phyloP scores from a whole-genome alignment of 495 filamentous ascomycete genomes.

The Penicillium riverlandense region DNA sequence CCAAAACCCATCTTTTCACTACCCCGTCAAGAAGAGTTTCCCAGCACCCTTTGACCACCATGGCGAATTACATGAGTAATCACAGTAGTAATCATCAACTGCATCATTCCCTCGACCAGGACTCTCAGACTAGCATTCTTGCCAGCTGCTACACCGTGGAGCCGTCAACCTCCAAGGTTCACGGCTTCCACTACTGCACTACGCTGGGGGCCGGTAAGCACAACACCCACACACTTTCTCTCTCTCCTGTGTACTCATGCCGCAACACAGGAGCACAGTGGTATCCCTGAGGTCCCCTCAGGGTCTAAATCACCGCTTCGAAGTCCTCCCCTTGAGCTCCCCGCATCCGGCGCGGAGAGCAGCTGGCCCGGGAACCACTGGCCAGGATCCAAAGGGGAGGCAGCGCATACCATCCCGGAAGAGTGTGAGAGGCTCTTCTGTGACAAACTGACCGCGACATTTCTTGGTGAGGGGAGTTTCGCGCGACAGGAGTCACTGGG shows the following conservation, averaged over 20 bases:
- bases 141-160: constrained; percentile 77
- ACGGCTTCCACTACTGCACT: constrained; percentile 92
- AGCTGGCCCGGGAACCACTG: constrained; percentile 30
- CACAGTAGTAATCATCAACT: constrained; percentile 64
- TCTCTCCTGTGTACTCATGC: constrained; percentile 2
- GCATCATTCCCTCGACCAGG: constrained; percentile 42
- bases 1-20: background rate
- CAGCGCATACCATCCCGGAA: constrained; percentile 90
- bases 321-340: constrained; percentile 78
- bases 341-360: constrained; percentile 53
- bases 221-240: background rate
- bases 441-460: constrained; percentile 81
- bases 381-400: constrained; percentile 67
- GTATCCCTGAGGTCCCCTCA: constrained; percentile 94
- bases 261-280: constrained; percentile 69
- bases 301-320: constrained; percentile 64
- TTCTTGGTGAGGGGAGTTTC: constrained; percentile 87
- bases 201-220: constrained; percentile 65
- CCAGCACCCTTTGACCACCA: constrained; percentile 10
- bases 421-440: constrained; percentile 99
- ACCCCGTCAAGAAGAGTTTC: background rate
- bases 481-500: constrained; percentile 62
- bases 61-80: constrained; percentile 56
- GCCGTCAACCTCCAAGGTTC: constrained; percentile 47
- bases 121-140: constrained; percentile 57